Base-by-base conservation (phyloP, 192 early-diverging fungal species). In the Rhizophagus sp. region DNA sequence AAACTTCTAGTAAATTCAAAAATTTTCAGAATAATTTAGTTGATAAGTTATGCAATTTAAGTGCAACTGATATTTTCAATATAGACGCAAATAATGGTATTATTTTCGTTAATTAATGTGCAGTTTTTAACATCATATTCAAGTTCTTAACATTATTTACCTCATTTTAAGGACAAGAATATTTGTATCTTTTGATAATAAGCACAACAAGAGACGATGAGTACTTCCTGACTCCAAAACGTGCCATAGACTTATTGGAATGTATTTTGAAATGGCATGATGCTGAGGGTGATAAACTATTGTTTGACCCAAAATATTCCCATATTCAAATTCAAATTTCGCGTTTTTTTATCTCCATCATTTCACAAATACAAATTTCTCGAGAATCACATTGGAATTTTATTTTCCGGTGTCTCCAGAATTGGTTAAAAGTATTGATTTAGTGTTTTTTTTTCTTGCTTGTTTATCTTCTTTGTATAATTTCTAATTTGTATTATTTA, bases 351-450 rank as follows among this genome's bases (percentile, higher is more conserved):
- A 76, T 69, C 4, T 34, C 81, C 5, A 70, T 90, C 19, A 75
- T 84, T 1, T 70, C 76, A 10, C 71, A 85, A 15, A 78, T 88
- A 1, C 86, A 87, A 78, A 85, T 88, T 50, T 80, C 86, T 44
- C 73, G 81, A 6, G 87, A 85, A 12, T 80, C 76, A 12, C 85
- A 88, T 68, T 90, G 89, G 89, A 77, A 85, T 1, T 79, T 84
- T 30, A 79, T 86, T 62, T 69, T 86, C 17, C 64, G 79, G 1
- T 69, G 49, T 9, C 50, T 73, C 11, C 69, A 73, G 47, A 49
- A 82, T 44, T 86, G 83, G 81, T 22, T 84, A n/a, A 41, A 73
- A 27, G 83, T 83, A 83, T 33, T 15, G 34, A 34, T 30, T 10
- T 15, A 30, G 34, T 0, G 1, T 34, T 17, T 33, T 67, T 30